Conservation (phyloP, 306 rosid genomes). For the Corylus americana region DNA sequence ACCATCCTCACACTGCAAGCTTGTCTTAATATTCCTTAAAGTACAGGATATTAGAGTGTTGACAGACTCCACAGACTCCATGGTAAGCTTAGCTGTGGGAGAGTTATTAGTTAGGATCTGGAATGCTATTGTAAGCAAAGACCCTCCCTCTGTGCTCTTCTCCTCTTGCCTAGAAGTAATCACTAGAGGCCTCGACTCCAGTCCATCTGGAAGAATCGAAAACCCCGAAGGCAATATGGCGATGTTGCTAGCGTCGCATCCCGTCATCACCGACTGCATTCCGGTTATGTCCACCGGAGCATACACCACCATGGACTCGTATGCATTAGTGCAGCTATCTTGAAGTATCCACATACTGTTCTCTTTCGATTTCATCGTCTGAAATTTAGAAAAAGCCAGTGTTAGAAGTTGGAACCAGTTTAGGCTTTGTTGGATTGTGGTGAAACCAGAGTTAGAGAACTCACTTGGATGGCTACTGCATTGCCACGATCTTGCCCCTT, state of each 20-base stretch:
- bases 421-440: neutral
- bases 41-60: slow-evolving; percentile 78
- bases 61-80: slow-evolving; percentile 84
- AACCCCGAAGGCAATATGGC: slow-evolving; percentile 86
- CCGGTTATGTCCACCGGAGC: slow-evolving; percentile 76
- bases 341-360: slow-evolving; percentile 82
- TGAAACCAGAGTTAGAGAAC: slow-evolving; percentile 17
- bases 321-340: slow-evolving; percentile 85
- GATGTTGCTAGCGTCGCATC: slow-evolving; percentile 87
- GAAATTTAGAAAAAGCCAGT: slow-evolving; percentile 18
- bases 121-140: slow-evolving; percentile 77
- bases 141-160: slow-evolving; percentile 72
- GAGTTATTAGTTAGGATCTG: slow-evolving; percentile 78
- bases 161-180: slow-evolving; percentile 75
- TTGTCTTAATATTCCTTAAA: slow-evolving; percentile 71
- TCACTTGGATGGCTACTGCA: slow-evolving; percentile 82
- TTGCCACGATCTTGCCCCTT: slow-evolving; percentile 99
- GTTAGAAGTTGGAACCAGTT: slow-evolving; percentile 18
- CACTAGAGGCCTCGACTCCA: slow-evolving; percentile 74
- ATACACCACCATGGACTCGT: slow-evolving; percentile 87
- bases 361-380: slow-evolving; percentile 76
- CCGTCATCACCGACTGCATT: slow-evolving; percentile 88
- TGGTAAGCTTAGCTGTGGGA: slow-evolving; percentile 75
- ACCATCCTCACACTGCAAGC: slow-evolving; percentile 90
- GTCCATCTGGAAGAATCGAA: slow-evolving; percentile 85